Evolutionary conservation across 176 grass and related monocot species (phyloP).

Genomic region (Ananas comosus): DNA sequence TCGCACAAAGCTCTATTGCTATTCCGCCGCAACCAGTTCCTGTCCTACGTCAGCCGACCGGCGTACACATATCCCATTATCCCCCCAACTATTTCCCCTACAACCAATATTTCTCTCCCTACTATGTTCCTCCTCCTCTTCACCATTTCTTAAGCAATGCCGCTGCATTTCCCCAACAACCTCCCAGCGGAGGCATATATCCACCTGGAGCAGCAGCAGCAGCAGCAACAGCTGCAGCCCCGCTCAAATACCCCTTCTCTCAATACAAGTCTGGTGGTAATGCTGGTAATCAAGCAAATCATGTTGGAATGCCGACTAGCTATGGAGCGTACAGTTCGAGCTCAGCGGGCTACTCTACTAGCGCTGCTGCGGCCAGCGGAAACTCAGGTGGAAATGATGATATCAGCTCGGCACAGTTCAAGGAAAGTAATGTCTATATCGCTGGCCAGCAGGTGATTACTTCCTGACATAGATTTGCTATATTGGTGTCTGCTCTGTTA

Average conservation of each 20-base stretch:
- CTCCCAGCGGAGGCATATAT: conserved; percentile 55
- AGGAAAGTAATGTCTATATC: conserved; percentile 83
- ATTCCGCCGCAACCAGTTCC: conserved; percentile 66
- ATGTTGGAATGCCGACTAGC: conserved; percentile 45
- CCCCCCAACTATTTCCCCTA: conserved; percentile 59
- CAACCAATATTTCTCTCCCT: conserved; percentile 60
- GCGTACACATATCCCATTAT: conserved; percentile 66
- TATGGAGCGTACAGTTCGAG: conserved; percentile 59
- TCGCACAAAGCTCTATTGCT: conserved; percentile 50
- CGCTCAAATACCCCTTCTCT: conserved; percentile 43
- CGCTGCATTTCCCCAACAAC: conserved; percentile 55
- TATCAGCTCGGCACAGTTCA: conserved; percentile 47
- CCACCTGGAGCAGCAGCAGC: conserved; percentile 35
- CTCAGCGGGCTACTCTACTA: conserved; percentile 48
- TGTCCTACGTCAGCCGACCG: conserved; percentile 57
- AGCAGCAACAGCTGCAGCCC: conserved; percentile 30
- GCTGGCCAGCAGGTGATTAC: conserved; percentile 48
- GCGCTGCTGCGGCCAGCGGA: conserved; percentile 25
- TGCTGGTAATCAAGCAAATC: conserved; percentile 36
- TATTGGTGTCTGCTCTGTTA: background rate
- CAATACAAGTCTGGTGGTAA: conserved; percentile 73
- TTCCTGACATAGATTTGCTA: conserved; percentile 9
- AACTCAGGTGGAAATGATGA: conserved; percentile 59
- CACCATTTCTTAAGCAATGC: conserved; percentile 65
- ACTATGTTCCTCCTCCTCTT: conserved; percentile 58